A percentile compares a stretch with the other conserved stretches of the same genome.
Conservation (phyloP, 805 yeast genomes). For the Wickerhamiella australiensis region DNA sequence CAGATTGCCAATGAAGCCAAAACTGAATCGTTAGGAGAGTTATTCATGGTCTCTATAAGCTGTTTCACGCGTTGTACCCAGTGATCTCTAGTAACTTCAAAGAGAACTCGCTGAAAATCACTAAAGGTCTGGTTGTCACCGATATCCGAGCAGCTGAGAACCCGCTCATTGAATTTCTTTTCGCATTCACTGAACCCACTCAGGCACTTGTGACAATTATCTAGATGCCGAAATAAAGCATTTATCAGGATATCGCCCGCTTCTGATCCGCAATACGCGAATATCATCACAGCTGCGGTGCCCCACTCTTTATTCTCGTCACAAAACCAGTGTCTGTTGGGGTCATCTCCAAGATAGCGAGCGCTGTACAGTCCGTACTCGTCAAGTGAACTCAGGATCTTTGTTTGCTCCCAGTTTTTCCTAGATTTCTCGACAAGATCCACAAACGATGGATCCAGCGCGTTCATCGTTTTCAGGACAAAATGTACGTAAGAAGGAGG, state of each 20-base stretch:
- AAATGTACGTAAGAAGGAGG: background rate
- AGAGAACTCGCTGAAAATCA: background rate
- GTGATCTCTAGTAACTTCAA: background rate
- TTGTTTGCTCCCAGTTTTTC: background rate
- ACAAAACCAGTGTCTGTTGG: slow-evolving; percentile 2
- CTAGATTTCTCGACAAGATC: background rate
- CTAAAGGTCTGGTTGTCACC: background rate
- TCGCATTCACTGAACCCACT: background rate
- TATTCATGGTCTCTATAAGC: background rate
- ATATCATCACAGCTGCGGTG: background rate
- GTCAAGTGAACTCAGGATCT: too few species aligned
- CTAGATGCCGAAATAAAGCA: background rate
- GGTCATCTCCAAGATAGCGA: background rate
- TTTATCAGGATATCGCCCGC: background rate
- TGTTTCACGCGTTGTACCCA: background rate
- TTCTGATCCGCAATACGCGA: background rate
- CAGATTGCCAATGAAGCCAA: background rate
- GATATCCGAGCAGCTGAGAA: background rate
- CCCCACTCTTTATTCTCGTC: background rate
- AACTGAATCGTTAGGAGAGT: background rate
- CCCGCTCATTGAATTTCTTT: background rate
- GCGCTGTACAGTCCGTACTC: background rate
- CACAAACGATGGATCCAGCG: background rate
- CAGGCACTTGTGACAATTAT: background rate
- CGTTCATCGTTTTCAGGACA: background rate